These are phyloP conservation scores for Ceratobasidium sp. DNA, from an alignment of 1,284 basidiomycete species.

Conservation along the genomic window DNA sequence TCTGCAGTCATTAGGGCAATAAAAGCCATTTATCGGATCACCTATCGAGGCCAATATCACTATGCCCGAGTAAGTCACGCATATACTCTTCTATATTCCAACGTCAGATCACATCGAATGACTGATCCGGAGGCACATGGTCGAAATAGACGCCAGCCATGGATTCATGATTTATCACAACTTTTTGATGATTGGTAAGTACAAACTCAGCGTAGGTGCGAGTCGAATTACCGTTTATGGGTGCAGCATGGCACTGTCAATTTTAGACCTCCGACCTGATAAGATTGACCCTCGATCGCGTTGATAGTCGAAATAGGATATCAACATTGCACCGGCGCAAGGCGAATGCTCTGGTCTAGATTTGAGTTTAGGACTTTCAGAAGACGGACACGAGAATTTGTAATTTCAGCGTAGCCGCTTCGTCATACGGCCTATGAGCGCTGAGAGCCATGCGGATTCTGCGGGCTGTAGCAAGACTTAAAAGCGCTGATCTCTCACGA, in stretches of 20 bases:
- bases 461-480: background rate
- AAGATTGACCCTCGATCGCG: background rate
- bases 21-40: background rate
- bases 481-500: background rate
- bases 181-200: no score
- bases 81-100: background rate
- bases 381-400: background rate
- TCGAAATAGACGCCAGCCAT: no score
- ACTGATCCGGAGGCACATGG: no score
- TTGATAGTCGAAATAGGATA: background rate
- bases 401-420: no score
- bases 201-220: background rate
- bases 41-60: background rate
- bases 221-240: constrained; percentile 1
- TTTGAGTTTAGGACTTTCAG: constrained; percentile 5
- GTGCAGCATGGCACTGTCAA: background rate
- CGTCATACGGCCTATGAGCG: background rate
- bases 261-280: background rate
- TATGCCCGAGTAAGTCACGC: background rate
- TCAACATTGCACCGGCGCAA: background rate
- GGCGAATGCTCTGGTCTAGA: background rate
- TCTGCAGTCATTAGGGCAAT: no score
- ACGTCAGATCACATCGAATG: background rate
- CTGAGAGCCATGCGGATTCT: background rate
- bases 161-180: no score